Conservation (phyloP, 192 early-diverging fungal species). For the Coemansia sp. region DNA sequence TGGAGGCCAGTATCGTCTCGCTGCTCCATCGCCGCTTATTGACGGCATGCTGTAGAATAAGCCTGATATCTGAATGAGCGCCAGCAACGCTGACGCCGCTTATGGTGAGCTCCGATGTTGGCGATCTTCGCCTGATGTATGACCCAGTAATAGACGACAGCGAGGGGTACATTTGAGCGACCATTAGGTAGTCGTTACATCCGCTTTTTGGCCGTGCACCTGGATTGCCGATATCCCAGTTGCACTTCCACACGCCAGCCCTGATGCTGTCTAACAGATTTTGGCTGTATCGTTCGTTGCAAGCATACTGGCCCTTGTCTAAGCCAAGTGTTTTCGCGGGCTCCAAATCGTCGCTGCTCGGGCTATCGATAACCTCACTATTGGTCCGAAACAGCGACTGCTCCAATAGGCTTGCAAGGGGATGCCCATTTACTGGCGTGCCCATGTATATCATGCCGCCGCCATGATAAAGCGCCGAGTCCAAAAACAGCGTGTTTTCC, state of each 20-base stretch:
- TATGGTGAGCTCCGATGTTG: conserved; percentile 33
- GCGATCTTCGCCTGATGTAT: conserved; percentile 26
- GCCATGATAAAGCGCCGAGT: too few relatives aligned
- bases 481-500: too few relatives aligned
- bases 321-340: conserved; percentile 9
- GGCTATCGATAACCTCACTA: neutral
- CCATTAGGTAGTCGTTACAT: conserved; percentile 33
- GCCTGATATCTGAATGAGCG: conserved; percentile 31
- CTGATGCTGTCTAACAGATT: conserved; percentile 32
- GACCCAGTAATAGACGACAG: conserved; percentile 43
- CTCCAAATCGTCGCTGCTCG: neutral
- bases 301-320: conserved; percentile 17
- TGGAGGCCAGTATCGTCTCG: conserved; percentile 71
- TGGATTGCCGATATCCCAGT: conserved; percentile 16
- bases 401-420: too few relatives aligned
- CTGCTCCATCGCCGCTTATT: conserved; percentile 74
- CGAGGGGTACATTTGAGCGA: conserved; percentile 52
- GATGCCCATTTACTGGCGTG: too few relatives aligned
- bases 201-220: neutral
- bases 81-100: conserved; percentile 48
- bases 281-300: conserved; percentile 22
- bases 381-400: neutral
- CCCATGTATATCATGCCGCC: too few relatives aligned
- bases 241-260: conserved; percentile 41
- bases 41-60: conserved; percentile 56